Evolutionary conservation across 257 asterid species (phyloP).

Genomic region (Primulina tabacum): DNA sequence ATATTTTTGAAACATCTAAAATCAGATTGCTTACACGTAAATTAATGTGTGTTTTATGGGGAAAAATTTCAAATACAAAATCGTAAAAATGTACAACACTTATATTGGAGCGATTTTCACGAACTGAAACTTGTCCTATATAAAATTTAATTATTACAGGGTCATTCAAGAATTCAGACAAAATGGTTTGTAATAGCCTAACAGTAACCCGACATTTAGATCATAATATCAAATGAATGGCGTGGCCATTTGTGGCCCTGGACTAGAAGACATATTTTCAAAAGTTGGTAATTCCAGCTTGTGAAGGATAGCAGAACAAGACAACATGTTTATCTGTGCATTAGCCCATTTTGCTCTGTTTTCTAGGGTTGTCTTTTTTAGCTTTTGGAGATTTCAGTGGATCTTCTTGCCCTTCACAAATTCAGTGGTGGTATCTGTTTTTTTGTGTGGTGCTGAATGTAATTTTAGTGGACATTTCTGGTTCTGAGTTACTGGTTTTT

Average conservation of each 20-base stretch:
- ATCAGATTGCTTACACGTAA: too few species aligned
- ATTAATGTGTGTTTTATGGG: too few species aligned
- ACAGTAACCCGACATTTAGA: not conserved
- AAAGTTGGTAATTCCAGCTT: not conserved
- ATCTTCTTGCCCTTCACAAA: constrained; percentile 13
- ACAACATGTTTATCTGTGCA: not conserved
- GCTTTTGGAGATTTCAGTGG: constrained; percentile 5
- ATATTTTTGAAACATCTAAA: too few species aligned
- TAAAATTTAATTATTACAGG: too few species aligned
- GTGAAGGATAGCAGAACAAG: not conserved
- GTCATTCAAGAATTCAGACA: not conserved
- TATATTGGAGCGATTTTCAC: too few species aligned
- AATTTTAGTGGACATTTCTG: not conserved
- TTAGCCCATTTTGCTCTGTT: constrained; percentile 9
- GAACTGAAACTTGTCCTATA: too few species aligned
- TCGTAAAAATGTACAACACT: too few species aligned
- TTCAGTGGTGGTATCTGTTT: constrained; percentile 5
- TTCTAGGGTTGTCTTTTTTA: constrained; percentile 5
- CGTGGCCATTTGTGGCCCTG: not conserved
- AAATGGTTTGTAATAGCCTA: not conserved
- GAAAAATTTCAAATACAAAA: too few species aligned
- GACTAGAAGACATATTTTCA: not conserved
- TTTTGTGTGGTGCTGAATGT: not conserved
- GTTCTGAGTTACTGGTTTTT: not conserved
- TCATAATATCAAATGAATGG: not conserved